A percentile compares a stretch with the other conserved stretches of the same genome.
phyloP scores from a whole-genome alignment of 768 basidiomycete genomes.

The Termitomyces sp. region DNA sequence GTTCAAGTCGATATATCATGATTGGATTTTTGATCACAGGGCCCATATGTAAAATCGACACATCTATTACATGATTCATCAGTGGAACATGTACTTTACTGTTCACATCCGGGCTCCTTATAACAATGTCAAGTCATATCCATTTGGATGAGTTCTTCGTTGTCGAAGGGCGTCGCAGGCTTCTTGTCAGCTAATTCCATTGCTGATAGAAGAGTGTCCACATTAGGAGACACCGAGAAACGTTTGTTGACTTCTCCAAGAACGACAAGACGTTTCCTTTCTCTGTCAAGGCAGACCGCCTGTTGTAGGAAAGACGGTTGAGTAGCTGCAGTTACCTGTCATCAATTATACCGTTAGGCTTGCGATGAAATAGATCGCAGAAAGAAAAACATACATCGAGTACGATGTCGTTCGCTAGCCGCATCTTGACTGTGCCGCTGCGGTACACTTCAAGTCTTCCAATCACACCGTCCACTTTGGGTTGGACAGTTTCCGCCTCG shows the following conservation, averaged over 20 bases:
- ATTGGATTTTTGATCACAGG: too few relatives aligned
- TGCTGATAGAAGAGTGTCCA: slow-evolving; percentile 67
- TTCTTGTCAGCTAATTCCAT: slow-evolving; percentile 52
- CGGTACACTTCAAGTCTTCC: slow-evolving; percentile 84
- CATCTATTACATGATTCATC: too few relatives aligned
- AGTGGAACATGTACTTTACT: too few relatives aligned
- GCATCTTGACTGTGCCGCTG: slow-evolving; percentile 85
- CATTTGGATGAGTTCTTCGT: slow-evolving; percentile 53
- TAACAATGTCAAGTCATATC: slow-evolving; percentile 34
- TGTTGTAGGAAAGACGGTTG: slow-evolving; percentile 89
- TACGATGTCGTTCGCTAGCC: slow-evolving; percentile 74
- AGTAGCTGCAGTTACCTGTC: slow-evolving; percentile 75
- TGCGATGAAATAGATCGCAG: not conserved
- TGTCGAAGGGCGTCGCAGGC: slow-evolving; percentile 25
- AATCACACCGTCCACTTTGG: slow-evolving; percentile 67
- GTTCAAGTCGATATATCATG: too few relatives aligned
- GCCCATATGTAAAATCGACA: too few relatives aligned
- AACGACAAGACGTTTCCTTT: slow-evolving; percentile 56
- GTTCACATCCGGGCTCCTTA: too few relatives aligned
- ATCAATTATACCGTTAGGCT: not conserved
- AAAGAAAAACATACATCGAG: slow-evolving; percentile 60
- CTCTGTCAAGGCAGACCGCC: slow-evolving; percentile 66
- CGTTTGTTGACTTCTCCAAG: slow-evolving; percentile 86
- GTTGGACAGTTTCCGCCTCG: slow-evolving; percentile 18
- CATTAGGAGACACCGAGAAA: slow-evolving; percentile 80